These are phyloP conservation scores for Monoraphidium neglectum DNA, from an alignment of 139 green algal species.

Conservation along the genomic window DNA sequence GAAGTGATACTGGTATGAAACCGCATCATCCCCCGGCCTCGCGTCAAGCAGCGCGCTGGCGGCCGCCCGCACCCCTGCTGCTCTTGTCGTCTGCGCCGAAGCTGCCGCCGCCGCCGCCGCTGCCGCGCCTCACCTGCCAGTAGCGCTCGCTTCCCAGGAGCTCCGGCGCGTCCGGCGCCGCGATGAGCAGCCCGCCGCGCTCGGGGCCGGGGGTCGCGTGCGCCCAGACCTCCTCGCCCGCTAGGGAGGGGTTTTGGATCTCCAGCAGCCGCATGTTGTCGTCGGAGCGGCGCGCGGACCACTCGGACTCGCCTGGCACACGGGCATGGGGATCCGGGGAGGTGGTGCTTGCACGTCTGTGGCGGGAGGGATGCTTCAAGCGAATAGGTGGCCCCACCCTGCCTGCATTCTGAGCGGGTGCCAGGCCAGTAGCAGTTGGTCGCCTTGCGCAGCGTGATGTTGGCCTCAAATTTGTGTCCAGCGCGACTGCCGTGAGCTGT, in stretches of 20 bases:
- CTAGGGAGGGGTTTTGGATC: slow-evolving; percentile 42
- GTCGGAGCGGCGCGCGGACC: slow-evolving; percentile 19
- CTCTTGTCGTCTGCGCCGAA: not conserved
- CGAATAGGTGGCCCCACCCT: no score
- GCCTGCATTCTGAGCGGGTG: no score
- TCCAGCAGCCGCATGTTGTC: slow-evolving; percentile 43
- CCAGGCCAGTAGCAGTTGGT: no score
- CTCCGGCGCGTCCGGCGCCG: slow-evolving; percentile 27
- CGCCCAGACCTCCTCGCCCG: slow-evolving; percentile 53
- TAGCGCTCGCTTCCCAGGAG: slow-evolving; percentile 26
- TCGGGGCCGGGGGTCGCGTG: slow-evolving; percentile 43
- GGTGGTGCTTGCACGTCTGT: no score
- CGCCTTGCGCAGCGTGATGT: no score
- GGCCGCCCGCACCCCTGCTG: not conserved
- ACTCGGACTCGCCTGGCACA: slow-evolving; percentile 10
- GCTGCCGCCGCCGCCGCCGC: not conserved
- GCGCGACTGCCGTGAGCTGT: not conserved
- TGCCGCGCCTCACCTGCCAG: slow-evolving; percentile 36
- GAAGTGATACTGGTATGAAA: not conserved
- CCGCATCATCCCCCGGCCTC: not conserved
- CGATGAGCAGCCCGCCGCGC: slow-evolving; percentile 58
- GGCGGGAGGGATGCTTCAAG: no score
- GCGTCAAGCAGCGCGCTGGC: not conserved
- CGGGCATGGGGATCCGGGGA: no score
- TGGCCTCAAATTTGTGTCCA: no score